phyloP scores from a whole-genome alignment of 495 filamentous ascomycete species.

The Aspergillus wentii region DNA sequence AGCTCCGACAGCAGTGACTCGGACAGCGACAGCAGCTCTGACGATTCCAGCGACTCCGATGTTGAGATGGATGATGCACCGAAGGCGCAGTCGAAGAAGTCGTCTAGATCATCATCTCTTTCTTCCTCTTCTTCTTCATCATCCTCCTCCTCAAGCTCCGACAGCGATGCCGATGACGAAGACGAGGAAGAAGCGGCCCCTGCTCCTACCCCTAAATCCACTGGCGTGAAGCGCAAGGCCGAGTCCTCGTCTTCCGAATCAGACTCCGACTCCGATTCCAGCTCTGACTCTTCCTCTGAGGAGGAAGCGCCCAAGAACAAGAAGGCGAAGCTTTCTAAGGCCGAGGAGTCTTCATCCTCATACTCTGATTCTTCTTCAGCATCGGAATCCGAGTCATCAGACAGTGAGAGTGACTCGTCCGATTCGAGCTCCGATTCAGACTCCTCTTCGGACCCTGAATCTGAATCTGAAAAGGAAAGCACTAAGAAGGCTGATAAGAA shows the following conservation, averaged over 20 bases:
- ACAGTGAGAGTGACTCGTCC: slow-evolving; percentile 10
- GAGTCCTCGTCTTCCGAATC: slow-evolving; percentile 45
- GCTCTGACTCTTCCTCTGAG: slow-evolving; percentile 31
- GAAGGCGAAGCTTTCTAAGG: slow-evolving; percentile 18
- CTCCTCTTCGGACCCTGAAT: slow-evolving; percentile 39
- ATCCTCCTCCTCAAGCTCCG: slow-evolving; percentile 54
- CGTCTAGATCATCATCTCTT: slow-evolving; percentile 12
- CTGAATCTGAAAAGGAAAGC: slow-evolving; percentile 28
- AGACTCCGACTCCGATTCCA: slow-evolving; percentile 41
- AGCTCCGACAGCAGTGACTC: slow-evolving; percentile 22
- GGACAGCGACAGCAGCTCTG: slow-evolving; percentile 28
- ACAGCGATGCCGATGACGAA: slow-evolving; percentile 58
- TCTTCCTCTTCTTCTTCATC: slow-evolving; percentile 35
- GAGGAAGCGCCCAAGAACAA: slow-evolving; percentile 38
- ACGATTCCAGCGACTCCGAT: slow-evolving; percentile 42
- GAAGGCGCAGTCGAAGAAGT: slow-evolving; percentile 19
- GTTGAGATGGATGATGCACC: slow-evolving; percentile 56
- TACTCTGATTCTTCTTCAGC: slow-evolving; percentile 21
- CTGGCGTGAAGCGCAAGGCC: slow-evolving; percentile 61
- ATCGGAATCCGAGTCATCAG: slow-evolving; percentile 19
- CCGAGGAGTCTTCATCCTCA: slow-evolving; percentile 14
- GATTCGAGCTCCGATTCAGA: slow-evolving; percentile 27
- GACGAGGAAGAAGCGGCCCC: slow-evolving; percentile 23
- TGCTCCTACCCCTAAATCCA: slow-evolving; percentile 28
- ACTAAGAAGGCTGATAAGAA: slow-evolving; percentile 27